phyloP scores from a whole-genome alignment of 495 filamentous ascomycete genomes.

The Penicillium simplicissimum region DNA sequence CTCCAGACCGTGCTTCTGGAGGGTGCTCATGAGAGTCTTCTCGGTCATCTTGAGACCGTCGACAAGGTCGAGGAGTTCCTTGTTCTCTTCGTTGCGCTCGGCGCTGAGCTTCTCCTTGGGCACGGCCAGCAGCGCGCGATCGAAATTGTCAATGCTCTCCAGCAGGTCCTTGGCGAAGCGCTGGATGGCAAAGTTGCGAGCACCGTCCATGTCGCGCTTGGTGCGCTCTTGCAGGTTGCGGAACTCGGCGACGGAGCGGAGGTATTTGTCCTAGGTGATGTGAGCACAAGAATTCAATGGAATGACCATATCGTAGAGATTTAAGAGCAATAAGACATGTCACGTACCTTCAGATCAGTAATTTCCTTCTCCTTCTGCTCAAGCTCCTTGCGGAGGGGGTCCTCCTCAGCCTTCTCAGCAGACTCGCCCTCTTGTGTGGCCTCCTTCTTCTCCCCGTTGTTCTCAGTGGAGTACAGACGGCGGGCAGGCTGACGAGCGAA shows the following conservation, averaged over 20 bases:
- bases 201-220: conserved; percentile 81
- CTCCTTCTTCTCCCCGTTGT: conserved; percentile 23
- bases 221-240: conserved; percentile 95
- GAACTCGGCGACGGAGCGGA: conserved; percentile 92
- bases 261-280: conserved; percentile 75
- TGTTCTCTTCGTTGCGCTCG: conserved; percentile 43
- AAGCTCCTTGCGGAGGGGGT: conserved; percentile 61
- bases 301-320: neutral
- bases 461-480: conserved; percentile 48
- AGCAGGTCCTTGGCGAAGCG: conserved; percentile 92
- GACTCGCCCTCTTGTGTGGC: conserved; percentile 32
- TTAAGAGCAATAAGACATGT: neutral
- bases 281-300: neutral
- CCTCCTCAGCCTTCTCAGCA: conserved; percentile 45
- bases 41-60: conserved; percentile 94
- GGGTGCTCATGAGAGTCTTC: conserved; percentile 78
- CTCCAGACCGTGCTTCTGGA: conserved; percentile 92
- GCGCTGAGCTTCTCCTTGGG: conserved; percentile 66
- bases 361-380: conserved; percentile 84
- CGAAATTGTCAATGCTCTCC: conserved; percentile 93
- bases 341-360: conserved; percentile 78
- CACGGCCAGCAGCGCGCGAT: conserved; percentile 82
- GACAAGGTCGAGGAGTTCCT: conserved; percentile 78
- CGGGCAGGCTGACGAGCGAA: conserved; percentile 30
- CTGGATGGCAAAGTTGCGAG: conserved; percentile 91